Evolutionary conservation across 2,329 filamentous ascomycete species (phyloP), one percentile per base, ranked within the genome.

Genomic region (Beauveria sp.): DNA sequence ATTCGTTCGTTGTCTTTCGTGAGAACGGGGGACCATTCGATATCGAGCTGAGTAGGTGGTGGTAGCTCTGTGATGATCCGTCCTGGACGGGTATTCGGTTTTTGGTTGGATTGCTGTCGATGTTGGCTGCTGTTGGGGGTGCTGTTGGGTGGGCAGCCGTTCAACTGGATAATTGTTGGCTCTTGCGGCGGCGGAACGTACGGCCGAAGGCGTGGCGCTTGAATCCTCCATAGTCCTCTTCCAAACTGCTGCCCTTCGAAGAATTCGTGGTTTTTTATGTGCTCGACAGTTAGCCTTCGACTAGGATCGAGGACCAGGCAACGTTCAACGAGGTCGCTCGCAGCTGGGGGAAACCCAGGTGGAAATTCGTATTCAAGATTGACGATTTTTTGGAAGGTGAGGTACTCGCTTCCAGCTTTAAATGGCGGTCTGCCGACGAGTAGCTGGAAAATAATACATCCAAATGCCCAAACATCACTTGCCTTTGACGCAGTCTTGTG

Each of bases 371-470:
- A 99, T 60, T 99, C 93, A 49, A 99, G 80, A 38, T 84, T 88
- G 59, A 99, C 91, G 71, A 99, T 99, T 76, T 98, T 99, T 73
- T 99, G 95, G 71, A 99, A 99, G 0, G 95, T 99, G 71, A 95
- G 83, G 70, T 98, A 99, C 72, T 99, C 95, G 67, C 96, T 97
- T 16, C 83, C 89, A 46, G 90, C 95, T 74, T 99, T 99, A 80
- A 99, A 99, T 0, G 95, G 95, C 6, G 95, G 95, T 64, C 95
- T 83, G n/a, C 95, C 95, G n/a, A 90, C 90, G 40, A 99, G 80
- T 28, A 99, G 83, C 74, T 99, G 95, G 73, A 96, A 99, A 65
- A 99, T 87, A 68, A 99, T 99, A 77, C 95, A 99, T 10, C 95
- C 95, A 77, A 96, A 99, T 2, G 95, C 95, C 95, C 95, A 99